Conservation (phyloP, 1,284 basidiomycete genomes). For the Ganoderma leucocontextum region DNA sequence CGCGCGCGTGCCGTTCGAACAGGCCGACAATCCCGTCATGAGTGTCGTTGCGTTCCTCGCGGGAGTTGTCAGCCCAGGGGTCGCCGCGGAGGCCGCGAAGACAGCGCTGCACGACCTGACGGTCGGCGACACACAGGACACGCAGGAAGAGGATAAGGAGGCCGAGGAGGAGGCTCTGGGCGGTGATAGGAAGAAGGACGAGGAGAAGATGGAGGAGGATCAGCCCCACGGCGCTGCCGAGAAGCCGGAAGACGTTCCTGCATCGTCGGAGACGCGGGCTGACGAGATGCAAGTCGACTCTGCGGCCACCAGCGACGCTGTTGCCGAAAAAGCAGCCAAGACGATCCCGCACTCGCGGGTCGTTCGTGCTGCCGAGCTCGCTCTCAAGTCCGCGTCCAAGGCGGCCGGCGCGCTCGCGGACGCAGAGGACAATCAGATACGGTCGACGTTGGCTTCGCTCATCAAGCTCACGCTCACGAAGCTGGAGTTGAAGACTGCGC, state of each 20-base stretch:
- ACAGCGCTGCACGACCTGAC: slow-evolving; percentile 86
- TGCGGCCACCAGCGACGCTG: slow-evolving; percentile 33
- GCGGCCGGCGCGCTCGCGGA: slow-evolving; percentile 86
- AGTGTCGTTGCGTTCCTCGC: slow-evolving; percentile 98
- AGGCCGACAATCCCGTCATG: slow-evolving; percentile 98
- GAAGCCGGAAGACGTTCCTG: slow-evolving; percentile 23
- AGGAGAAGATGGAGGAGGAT: slow-evolving; percentile 49
- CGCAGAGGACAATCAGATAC: slow-evolving; percentile 88
- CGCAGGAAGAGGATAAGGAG: slow-evolving; percentile 44
- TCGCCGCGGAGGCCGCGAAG: slow-evolving; percentile 94
- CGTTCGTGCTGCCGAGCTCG: slow-evolving; percentile 82
- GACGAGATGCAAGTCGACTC: slow-evolving; percentile 55
- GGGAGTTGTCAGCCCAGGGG: slow-evolving; percentile 89
- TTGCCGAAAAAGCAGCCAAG: slow-evolving; percentile 44
- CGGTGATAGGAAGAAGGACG: slow-evolving; percentile 38
- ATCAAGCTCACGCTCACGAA: slow-evolving; percentile 94
- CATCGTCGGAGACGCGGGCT: slow-evolving; percentile 27
- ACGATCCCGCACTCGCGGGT: slow-evolving; percentile 78
- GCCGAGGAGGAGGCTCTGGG: slow-evolving; percentile 38
- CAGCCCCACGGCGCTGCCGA: slow-evolving; percentile 30
- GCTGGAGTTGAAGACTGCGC: slow-evolving; percentile 91
- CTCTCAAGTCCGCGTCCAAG: slow-evolving; percentile 89
- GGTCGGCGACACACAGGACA: slow-evolving; percentile 57
- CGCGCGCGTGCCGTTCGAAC: slow-evolving; percentile 88
- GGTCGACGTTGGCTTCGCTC: slow-evolving; percentile 82